Evolutionary conservation across 2,329 filamentous ascomycete species (phyloP).

Genomic region (Sporothrix pallida): DNA sequence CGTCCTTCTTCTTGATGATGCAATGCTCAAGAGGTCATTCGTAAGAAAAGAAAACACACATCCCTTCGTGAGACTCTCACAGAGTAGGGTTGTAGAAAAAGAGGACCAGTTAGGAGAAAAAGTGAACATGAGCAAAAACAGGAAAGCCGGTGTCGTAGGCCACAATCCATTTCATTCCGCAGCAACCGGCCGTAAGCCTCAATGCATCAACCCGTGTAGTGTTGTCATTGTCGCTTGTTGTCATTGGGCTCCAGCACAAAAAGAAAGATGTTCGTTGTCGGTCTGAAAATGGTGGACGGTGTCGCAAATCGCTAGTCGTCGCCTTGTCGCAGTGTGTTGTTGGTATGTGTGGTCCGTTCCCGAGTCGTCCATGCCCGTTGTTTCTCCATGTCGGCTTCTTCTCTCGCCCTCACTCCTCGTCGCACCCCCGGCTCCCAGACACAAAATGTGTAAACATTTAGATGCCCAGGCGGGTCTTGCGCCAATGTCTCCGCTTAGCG

Average conservation of each 20-base stretch:
- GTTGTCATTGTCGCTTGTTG: conserved; percentile 11
- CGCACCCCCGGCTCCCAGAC: conserved; percentile 29
- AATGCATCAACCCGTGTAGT: neutral
- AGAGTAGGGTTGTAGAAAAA: conserved; percentile 11
- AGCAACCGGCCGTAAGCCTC: neutral
- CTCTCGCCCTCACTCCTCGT: conserved; percentile 24
- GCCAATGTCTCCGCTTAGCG: conserved; percentile 99
- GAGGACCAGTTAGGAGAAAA: neutral
- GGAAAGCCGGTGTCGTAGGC: neutral
- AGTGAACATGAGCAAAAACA: neutral
- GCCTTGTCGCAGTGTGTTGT: neutral
- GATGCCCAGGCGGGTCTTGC: conserved; percentile 99
- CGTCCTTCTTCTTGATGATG: conserved; percentile 5
- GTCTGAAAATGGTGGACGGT: neutral
- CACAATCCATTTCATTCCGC: conserved; percentile 18
- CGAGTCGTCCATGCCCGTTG: neutral
- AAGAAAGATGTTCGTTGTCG: neutral
- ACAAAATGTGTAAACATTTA: conserved; percentile 60
- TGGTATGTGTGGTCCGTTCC: neutral
- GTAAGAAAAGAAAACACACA: conserved; percentile 28
- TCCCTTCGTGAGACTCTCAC: conserved; percentile 18
- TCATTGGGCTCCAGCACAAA: conserved; percentile 15
- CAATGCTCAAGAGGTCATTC: neutral
- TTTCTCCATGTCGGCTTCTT: conserved; percentile 9
- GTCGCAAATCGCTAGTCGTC: conserved; percentile 22